These are phyloP conservation scores for Magnusiomyces tetraspermus DNA, from an alignment of 1,139 yeast species.

Conservation along the genomic window DNA sequence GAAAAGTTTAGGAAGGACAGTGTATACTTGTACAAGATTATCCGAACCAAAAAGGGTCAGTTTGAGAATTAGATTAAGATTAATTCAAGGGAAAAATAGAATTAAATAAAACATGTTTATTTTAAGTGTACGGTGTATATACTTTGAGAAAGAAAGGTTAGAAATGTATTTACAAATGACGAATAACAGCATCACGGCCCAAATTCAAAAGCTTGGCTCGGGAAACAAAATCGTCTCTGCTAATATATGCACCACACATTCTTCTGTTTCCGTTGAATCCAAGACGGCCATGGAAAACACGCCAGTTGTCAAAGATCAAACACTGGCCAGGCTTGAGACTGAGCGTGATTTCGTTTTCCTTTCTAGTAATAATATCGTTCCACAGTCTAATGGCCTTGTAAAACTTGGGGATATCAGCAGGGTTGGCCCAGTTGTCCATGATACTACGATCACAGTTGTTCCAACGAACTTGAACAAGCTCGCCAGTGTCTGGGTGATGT, in stretches of 20 bases:
- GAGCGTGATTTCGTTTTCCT: conserved; percentile 46
- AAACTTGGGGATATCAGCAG: conserved; percentile 47
- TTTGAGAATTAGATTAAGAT: background rate
- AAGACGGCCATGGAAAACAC: conserved; percentile 64
- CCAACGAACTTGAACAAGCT: conserved; percentile 62
- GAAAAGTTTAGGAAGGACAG: conserved; percentile 32
- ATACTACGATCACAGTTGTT: conserved; percentile 66
- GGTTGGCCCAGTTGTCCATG: conserved; percentile 49
- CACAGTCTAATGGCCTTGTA: conserved; percentile 53
- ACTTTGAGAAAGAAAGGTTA: background rate
- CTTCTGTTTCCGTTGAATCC: conserved; percentile 62
- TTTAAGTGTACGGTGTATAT: too few relatives aligned
- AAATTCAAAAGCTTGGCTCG: conserved; percentile 44
- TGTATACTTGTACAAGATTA: conserved; percentile 37
- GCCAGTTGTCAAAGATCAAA: conserved; percentile 64
- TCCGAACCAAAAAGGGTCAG: conserved; percentile 19
- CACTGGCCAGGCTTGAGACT: conserved; percentile 61
- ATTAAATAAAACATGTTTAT: too few relatives aligned
- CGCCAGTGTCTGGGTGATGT: conserved; percentile 42
- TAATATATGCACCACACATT: conserved; percentile 69
- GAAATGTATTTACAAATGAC: conserved; percentile 7
- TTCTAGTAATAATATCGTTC: conserved; percentile 45
- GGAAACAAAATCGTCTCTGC: conserved; percentile 60
- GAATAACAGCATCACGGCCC: conserved; percentile 40
- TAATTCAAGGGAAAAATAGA: background rate